Evolutionary conservation across 805 yeast species (phyloP).

Genomic region (Hagleromyces aurorensis): DNA sequence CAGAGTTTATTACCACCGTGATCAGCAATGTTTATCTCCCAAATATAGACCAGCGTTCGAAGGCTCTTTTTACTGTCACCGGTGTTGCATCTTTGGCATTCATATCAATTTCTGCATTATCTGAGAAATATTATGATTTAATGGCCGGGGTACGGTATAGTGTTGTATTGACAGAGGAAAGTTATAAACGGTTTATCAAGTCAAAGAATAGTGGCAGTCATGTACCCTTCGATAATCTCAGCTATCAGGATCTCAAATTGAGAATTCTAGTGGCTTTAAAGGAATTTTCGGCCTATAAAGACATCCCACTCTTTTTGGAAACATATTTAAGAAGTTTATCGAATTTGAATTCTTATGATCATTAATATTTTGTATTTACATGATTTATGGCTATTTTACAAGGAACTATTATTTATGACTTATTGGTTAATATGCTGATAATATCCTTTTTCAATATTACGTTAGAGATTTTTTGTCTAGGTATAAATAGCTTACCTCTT

Average conservation of each 20-base stretch:
- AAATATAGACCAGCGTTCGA: conserved; percentile 7
- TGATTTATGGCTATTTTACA: not conserved
- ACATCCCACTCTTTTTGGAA: conserved; percentile 43
- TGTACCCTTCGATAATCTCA: conserved; percentile 10
- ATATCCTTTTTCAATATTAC: conserved; percentile 47
- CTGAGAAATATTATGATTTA: conserved; percentile 8
- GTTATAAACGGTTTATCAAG: conserved; percentile 14
- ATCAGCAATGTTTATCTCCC: conserved; percentile 12
- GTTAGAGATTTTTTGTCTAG: conserved; percentile 38
- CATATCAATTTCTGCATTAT: conserved; percentile 7
- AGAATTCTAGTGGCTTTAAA: conserved; percentile 39
- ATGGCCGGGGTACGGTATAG: conserved; percentile 4
- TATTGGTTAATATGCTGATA: conserved; percentile 35
- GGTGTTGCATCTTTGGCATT: conserved; percentile 24
- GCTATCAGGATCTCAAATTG: conserved; percentile 40
- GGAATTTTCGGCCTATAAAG: conserved; percentile 39
- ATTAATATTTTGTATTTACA: not conserved
- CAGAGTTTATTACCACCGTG: conserved; percentile 14
- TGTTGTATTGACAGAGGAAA: conserved; percentile 16
- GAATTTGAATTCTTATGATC: conserved; percentile 14
- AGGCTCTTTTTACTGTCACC: conserved; percentile 15
- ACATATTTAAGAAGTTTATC: conserved; percentile 46
- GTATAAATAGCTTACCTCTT: conserved; percentile 37
- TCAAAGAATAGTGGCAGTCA: too few species aligned
- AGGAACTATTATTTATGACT: conserved; percentile 3